These are phyloP conservation scores for Monoraphidium neglectum DNA, from an alignment of 139 green algal species.

Conservation along the genomic window DNA sequence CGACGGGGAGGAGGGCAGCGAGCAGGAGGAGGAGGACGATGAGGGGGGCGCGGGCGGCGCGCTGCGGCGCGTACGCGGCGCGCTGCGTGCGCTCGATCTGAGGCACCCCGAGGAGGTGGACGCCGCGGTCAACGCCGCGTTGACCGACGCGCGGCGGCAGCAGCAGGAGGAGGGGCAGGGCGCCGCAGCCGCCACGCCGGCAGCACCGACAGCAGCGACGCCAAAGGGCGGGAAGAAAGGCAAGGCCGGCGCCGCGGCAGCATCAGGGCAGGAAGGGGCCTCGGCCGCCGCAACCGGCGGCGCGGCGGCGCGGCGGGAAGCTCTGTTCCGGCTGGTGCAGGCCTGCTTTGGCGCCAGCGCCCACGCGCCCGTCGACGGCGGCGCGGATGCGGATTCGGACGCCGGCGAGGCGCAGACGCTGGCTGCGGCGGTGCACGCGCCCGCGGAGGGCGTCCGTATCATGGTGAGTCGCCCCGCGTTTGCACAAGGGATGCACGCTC, in stretches of 20 bases:
- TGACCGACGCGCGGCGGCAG: conserved; percentile 16
- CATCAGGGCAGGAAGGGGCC: background rate
- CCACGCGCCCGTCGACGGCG: conserved; percentile 25
- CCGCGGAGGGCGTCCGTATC: conserved; percentile 46
- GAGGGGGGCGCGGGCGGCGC: background rate
- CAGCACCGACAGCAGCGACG: background rate
- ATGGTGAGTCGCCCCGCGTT: conserved; percentile 40
- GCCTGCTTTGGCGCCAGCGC: conserved; percentile 26
- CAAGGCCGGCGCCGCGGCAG: background rate
- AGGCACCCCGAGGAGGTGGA: conserved; percentile 43
- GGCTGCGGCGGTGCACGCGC: conserved; percentile 35
- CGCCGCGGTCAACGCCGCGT: conserved; percentile 47
- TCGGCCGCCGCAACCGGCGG: conserved; percentile 17
- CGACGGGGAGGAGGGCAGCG: no score
- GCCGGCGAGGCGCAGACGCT: conserved; percentile 38
- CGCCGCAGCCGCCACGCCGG: background rate
- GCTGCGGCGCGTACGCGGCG: conserved; percentile 5
- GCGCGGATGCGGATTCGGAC: conserved; percentile 27
- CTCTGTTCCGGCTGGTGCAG: conserved; percentile 44
- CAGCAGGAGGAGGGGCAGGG: background rate
- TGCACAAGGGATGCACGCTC: no score
- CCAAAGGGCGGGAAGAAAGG: conserved; percentile 4
- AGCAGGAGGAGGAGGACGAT: conserved; percentile 14
- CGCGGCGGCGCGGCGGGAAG: no score
- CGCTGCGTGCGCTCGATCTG: conserved; percentile 53